Evolutionary conservation across 139 green algal genomes (phyloP), one percentile per base, ranked within the genome.

Genomic region (Coccomyxa sp.): DNA sequence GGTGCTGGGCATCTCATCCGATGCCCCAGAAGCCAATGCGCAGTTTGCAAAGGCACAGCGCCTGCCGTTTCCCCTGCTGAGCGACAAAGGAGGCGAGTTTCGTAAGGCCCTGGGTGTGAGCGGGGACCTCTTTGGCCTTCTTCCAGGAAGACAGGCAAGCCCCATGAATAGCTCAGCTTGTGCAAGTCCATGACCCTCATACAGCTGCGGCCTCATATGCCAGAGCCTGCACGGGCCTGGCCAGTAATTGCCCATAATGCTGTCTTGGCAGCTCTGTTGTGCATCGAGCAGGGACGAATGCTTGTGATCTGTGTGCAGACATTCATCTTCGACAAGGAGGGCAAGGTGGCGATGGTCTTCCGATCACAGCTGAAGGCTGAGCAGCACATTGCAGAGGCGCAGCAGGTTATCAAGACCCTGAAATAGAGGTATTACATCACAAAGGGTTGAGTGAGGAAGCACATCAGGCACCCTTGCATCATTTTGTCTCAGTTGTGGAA

Each of bases 281-380:
- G 1, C 50, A 22, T 6, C 22, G 3, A 64, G 5, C 2, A 2
- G 22, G 50, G 2, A 22, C 50, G 44, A 64, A 64, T 64, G 3
- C 3, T 2, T 64, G 50, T 64, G 50, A 64, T 64, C 18, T 64
- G 22, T 58, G 3, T 34, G 64, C 64, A 71, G 64, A 38, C 64
- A 31, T 71, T 71, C n/a, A 29, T 71, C 27, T 71, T 71, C 64
- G 64, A 71, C 64, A 71, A 71, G 64, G 64, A 71, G n/a, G 64
- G 64, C 64, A 71, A 34, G 64, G n/a, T 38, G 29, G 64, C n/a
- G 18, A 31, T 71, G 64, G 64, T 71, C n/a, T 71, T 71, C n/a
- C 27, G n/a, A 22, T 37, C 24, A 22, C 64, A 71, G 7, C 33
- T 71, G 64, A 71, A 71, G 18, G 64, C 64, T 36, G 64, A 71